Conservation (phyloP, 2,329 filamentous ascomycete species). For the Hypoxylon sp. region DNA sequence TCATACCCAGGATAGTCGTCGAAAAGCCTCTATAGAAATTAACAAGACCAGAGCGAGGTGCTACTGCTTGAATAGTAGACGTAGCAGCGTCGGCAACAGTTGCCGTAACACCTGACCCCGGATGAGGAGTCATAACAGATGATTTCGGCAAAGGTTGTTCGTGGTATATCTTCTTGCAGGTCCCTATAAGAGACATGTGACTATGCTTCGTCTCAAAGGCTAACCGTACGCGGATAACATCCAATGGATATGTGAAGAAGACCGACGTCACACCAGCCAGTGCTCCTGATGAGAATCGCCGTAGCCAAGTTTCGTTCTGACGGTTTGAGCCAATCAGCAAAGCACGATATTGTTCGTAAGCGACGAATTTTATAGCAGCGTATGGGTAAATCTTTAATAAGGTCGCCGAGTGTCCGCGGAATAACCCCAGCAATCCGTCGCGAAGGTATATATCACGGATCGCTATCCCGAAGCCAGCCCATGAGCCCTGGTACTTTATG, state of each 20-base stretch:
- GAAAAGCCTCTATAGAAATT: constrained; percentile 98
- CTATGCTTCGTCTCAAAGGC: constrained; percentile 93
- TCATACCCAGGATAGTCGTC: constrained; percentile 92
- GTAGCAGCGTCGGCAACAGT: constrained; percentile 61
- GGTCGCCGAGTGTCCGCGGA: constrained; percentile 94
- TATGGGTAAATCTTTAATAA: constrained; percentile 96
- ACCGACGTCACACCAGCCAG: constrained; percentile 90
- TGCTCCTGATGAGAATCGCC: constrained; percentile 81
- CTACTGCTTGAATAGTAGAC: constrained; percentile 64
- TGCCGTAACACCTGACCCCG: constrained; percentile 51
- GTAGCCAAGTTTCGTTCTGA: constrained; percentile 80
- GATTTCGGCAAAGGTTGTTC: constrained; percentile 71
- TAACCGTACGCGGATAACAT: constrained; percentile 91
- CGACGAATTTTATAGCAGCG: constrained; percentile 96
- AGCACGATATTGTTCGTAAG: constrained; percentile 94
- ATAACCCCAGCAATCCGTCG: constrained; percentile 83
- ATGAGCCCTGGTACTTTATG: constrained; percentile 90
- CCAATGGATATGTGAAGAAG: constrained; percentile 95
- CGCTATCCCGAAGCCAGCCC: constrained; percentile 85
- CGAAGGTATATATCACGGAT: constrained; percentile 85
- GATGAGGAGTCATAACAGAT: constrained; percentile 52
- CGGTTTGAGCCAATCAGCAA: constrained; percentile 77
- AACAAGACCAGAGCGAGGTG: constrained; percentile 76
- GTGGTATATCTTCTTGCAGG: constrained; percentile 88
- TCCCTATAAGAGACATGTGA: constrained; percentile 78